Conservation (phyloP, 306 rosid genomes). For the Begonia peltatifolia region DNA sequence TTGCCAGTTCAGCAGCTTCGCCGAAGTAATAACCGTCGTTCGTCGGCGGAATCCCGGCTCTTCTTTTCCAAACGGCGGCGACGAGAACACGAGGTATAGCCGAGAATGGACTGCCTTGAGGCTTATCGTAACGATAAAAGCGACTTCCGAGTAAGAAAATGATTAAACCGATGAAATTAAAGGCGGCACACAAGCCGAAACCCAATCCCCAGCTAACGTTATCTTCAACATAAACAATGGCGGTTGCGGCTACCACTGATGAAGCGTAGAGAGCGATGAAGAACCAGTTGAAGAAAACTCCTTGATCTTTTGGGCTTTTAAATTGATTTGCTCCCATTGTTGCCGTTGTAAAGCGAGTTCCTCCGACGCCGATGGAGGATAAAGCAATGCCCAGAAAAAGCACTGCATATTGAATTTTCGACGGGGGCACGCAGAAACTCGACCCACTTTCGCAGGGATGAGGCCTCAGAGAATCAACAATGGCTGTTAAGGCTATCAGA, state of each 20-base stretch:
- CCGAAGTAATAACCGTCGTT: conserved; percentile 11
- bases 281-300: conserved; percentile 26
- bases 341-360: conserved; percentile 28
- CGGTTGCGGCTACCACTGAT: conserved; percentile 11
- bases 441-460: conserved; percentile 9
- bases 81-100: conserved; percentile 23
- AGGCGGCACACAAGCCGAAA: conserved; percentile 13
- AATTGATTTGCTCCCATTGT: conserved; percentile 29
- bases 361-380: conserved; percentile 22
- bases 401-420: conserved; percentile 18
- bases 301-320: conserved; percentile 10
- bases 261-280: conserved; percentile 17
- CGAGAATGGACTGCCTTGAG: conserved; percentile 25
- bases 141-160: conserved; percentile 18
- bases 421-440: conserved; percentile 10
- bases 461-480: conserved; percentile 17
- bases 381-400: conserved; percentile 15
- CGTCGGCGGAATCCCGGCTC: not conserved
- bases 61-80: conserved; percentile 18
- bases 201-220: conserved; percentile 33
- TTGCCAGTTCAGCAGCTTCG: not conserved
- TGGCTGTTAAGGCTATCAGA: conserved; percentile 16
- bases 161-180: conserved; percentile 3
- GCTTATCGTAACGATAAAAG: conserved; percentile 17
- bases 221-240: conserved; percentile 21